Conservation (phyloP, 208 protist genomes). For the Crithidia brevicula region DNA sequence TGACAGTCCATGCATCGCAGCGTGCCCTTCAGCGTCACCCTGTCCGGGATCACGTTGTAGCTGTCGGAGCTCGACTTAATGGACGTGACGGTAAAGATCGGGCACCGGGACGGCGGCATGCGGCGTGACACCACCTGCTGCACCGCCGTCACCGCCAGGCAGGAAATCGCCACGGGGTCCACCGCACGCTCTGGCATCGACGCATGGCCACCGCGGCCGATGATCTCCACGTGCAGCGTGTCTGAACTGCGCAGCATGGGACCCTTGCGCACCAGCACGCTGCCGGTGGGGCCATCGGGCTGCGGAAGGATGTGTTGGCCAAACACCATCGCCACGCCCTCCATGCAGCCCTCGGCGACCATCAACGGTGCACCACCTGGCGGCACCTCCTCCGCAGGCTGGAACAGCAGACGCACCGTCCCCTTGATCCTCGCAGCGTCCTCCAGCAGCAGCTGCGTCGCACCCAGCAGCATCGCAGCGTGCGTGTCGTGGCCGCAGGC, state of each 20-base stretch:
- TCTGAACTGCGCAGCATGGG: constrained; percentile 33
- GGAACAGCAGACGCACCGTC: constrained; percentile 78
- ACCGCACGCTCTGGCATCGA: constrained; percentile 55
- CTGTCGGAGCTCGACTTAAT: constrained; percentile 45
- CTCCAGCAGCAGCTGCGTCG: constrained; percentile 52
- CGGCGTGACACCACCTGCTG: constrained; percentile 62
- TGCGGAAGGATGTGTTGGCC: constrained; percentile 40
- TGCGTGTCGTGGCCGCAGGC: constrained; percentile 73
- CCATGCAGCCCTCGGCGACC: constrained; percentile 46
- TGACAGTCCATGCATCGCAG: constrained; percentile 44
- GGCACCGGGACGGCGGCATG: constrained; percentile 38
- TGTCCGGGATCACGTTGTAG: constrained; percentile 69
- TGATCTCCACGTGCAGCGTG: constrained; percentile 40
- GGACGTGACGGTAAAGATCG: constrained; percentile 49
- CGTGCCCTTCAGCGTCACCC: constrained; percentile 48
- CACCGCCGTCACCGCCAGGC: constrained; percentile 43
- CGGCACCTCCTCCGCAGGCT: constrained; percentile 70
- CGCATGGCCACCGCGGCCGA: constrained; percentile 60
- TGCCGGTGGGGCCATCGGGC: constrained; percentile 22
- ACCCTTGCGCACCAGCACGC: constrained; percentile 30
- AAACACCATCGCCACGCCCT: constrained; percentile 72
- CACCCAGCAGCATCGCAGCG: constrained; percentile 64
- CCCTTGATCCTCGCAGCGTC: constrained; percentile 50
- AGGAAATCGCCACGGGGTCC: constrained; percentile 55
- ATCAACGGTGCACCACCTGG: constrained; percentile 59